Evolutionary conservation across 257 asterid species (phyloP), one percentile per base, ranked within the genome.

Genomic region (Penstemon newberryi): DNA sequence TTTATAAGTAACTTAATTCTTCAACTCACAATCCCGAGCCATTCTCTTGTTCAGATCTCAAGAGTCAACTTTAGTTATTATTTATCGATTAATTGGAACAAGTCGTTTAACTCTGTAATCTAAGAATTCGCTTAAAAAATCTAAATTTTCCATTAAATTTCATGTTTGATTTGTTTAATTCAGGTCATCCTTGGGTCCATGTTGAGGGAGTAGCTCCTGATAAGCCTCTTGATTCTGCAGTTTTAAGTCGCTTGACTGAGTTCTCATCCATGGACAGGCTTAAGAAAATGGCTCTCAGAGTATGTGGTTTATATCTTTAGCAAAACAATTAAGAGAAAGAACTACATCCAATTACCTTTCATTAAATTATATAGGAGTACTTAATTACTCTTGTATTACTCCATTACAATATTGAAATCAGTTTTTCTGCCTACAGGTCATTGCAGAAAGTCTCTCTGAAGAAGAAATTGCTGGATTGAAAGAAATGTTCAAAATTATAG

Each of bases 101-200:
- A 25, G 33, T 25, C 33, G 33, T 25, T 25, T 25, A 25, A 25
- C 33, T 25, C 33, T 25, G 33, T 25, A 25, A 25, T 25, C 7
- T 63, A 7, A 6, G 41, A 12, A 44, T 56, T 36, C 36, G 8
- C 11, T 47, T 37, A 25, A 36, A n/a, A 5, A 39, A 3, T 7
- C 49, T 63, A 8, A 7, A 54, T 15, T n/a, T 43, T 43, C 41
- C 39, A 43, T 36, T 65, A n/a, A 43, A 54, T 25, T 45, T 44
- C 8, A 51, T 36, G 33, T 41, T 45, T 11, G 33, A 7, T 33
- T 18, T 41, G 6, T 64, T 75, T 56, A 42, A 8, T 73, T 79
- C 77, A 89, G 96, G 95, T 80, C 95, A 90, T 74, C 93, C 91
- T 18, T 87, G 95, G 95, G 89, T 87, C 70, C 84, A 79, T 74